Conservation (phyloP, 2,329 filamentous ascomycete species). For the Emergomyces orientalis region DNA sequence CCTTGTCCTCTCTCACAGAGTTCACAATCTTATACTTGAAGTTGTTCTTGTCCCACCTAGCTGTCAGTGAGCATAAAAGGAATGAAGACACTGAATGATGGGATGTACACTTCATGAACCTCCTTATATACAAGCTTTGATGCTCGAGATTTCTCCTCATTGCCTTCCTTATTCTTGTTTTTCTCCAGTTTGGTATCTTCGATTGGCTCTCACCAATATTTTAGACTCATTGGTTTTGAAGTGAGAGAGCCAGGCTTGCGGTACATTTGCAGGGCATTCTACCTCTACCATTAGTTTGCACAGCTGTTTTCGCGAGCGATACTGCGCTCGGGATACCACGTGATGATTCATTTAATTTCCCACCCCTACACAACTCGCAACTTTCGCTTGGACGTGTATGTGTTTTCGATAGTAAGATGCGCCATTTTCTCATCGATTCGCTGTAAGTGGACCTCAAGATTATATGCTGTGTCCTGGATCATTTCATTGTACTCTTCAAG, state of each 20-base stretch:
- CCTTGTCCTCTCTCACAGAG: conserved; percentile 15
- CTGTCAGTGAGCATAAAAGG: conserved; percentile 11
- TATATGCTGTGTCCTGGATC: conserved; percentile 30
- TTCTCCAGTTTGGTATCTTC: neutral
- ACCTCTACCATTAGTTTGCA: no score
- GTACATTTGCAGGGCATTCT: no score
- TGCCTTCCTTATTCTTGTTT: neutral
- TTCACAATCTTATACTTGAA: conserved; percentile 25
- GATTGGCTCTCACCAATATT: no score
- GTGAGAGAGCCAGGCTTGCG: no score
- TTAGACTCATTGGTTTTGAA: no score
- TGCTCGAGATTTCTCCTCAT: conserved; percentile 7
- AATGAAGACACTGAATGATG: conserved; percentile 10
- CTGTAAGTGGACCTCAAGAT: conserved; percentile 23
- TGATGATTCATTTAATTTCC: no score
- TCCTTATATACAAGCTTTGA: conserved; percentile 19
- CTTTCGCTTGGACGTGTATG: conserved; percentile 13
- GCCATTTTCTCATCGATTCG: no score
- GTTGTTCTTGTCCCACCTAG: conserved; percentile 22
- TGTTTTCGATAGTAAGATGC: conserved; percentile 16
- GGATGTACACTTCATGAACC: conserved; percentile 18
- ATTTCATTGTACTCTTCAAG: conserved; percentile 33
- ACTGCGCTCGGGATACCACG: no score
- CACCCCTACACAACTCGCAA: no score
- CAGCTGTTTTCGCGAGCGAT: no score